These are phyloP conservation scores for Termitomyces sp. DNA, from an alignment of 768 basidiomycete genomes.

Conservation along the genomic window DNA sequence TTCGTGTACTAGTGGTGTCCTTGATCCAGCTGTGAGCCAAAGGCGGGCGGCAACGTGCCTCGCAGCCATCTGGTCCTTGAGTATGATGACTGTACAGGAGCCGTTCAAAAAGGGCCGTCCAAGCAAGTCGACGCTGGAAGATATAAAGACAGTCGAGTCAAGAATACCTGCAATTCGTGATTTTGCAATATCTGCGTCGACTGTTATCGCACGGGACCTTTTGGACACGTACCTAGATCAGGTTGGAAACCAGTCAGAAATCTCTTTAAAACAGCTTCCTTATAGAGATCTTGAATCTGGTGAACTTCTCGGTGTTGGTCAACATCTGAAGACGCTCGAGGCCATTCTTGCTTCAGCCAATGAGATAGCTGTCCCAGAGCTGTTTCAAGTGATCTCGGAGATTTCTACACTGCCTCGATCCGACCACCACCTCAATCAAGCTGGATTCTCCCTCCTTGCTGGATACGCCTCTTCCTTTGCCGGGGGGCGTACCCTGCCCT, in stretches of 20 bases:
- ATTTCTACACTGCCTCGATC: not conserved
- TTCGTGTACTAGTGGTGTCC: too few relatives aligned
- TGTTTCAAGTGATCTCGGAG: not conserved
- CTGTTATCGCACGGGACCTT: too few relatives aligned
- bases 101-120: too few relatives aligned
- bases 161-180: too few relatives aligned
- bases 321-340: not conserved
- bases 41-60: conserved; percentile 31
- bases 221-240: too few relatives aligned
- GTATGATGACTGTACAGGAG: too few relatives aligned
- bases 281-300: too few relatives aligned
- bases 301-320: too few relatives aligned
- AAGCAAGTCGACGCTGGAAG: conserved; percentile 11
- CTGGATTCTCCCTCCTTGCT: not conserved
- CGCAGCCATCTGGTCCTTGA: conserved; percentile 37
- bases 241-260: too few relatives aligned
- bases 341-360: not conserved
- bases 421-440: not conserved
- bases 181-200: too few relatives aligned
- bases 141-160: too few relatives aligned
- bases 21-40: conserved; percentile 21
- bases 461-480: not conserved
- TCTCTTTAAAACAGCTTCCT: too few relatives aligned
- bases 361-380: not conserved
- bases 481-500: not conserved